These are phyloP conservation scores for Lasiosphaeriaceae sp. DNA, from an alignment of 495 filamentous ascomycete genomes.

Conservation along the genomic window DNA sequence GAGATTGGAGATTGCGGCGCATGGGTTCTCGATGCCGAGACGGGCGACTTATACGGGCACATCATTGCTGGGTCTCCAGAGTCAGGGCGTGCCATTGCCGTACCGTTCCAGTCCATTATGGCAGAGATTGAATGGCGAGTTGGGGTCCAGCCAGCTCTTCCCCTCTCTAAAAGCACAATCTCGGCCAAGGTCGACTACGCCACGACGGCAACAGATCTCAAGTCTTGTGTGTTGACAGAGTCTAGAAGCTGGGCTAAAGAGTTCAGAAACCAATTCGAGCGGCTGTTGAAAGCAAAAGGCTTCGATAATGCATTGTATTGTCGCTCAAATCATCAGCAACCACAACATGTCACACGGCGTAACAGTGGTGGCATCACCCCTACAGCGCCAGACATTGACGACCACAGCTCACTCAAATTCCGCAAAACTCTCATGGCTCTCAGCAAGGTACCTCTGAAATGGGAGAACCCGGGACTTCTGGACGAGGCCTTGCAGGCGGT, in stretches of 20 bases:
- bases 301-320: slow-evolving; percentile 75
- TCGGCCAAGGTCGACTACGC: neutral
- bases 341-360: too few relatives aligned
- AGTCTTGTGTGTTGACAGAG: slow-evolving; percentile 15
- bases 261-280: slow-evolving; percentile 62
- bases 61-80: slow-evolving; percentile 1
- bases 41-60: slow-evolving; percentile 2
- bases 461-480: slow-evolving; percentile 93
- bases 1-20: slow-evolving; percentile 5
- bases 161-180: neutral
- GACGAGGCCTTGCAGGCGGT: slow-evolving; percentile 87
- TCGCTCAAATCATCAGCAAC: too few relatives aligned
- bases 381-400: slow-evolving; percentile 51
- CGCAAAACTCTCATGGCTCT: slow-evolving; percentile 75
- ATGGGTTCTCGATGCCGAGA: slow-evolving; percentile 5
- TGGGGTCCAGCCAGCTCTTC: neutral
- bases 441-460: slow-evolving; percentile 82
- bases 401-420: slow-evolving; percentile 68
- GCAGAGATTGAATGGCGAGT: neutral
- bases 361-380: slow-evolving; percentile 45
- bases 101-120: slow-evolving; percentile 3
- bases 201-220: slow-evolving; percentile 22
- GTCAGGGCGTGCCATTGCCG: neutral
- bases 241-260: slow-evolving; percentile 49
- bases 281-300: slow-evolving; percentile 69